Percentiles rank a stretch among this genome's conserved stretches.
These are phyloP conservation scores for Saposhnikovia divaricata DNA, from an alignment of 129 eudicot species.

Conservation along the genomic window DNA sequence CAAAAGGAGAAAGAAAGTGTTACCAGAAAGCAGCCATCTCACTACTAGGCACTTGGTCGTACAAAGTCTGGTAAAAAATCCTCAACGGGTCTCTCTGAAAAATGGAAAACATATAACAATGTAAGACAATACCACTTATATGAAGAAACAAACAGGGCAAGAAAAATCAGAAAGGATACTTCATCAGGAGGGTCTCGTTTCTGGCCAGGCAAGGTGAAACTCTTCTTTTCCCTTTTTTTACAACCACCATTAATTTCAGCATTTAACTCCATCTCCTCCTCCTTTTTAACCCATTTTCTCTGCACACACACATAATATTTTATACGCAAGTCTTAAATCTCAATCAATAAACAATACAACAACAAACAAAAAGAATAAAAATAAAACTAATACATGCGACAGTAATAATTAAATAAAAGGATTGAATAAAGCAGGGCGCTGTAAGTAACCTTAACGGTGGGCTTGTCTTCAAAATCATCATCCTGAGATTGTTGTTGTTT, in stretches of 20 bases:
- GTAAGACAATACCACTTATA: neutral
- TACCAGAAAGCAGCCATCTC: conserved; percentile 94
- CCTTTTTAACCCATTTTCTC: conserved; percentile 17
- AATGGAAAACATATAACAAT: neutral
- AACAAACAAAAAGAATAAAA: too few relatives aligned
- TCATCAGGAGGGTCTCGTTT: conserved; percentile 91
- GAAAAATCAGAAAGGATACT: conserved; percentile 18
- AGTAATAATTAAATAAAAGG: too few relatives aligned
- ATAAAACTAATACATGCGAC: too few relatives aligned
- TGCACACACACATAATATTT: neutral
- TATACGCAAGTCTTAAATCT: too few relatives aligned
- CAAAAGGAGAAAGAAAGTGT: conserved; percentile 2
- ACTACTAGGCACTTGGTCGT: conserved; percentile 59
- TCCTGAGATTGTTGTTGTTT: neutral
- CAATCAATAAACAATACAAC: too few relatives aligned
- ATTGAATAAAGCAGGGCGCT: neutral
- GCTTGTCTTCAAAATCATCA: neutral
- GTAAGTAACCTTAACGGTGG: neutral
- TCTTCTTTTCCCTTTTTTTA: conserved; percentile 57
- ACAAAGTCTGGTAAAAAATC: conserved; percentile 75
- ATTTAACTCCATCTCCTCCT: conserved; percentile 25
- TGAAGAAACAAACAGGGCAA: neutral
- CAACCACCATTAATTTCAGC: conserved; percentile 21
- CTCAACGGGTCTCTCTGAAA: conserved; percentile 91
- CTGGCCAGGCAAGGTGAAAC: conserved; percentile 79